Conservation (phyloP, 148 eudicot genomes). For the Nepenthes gracilis region DNA sequence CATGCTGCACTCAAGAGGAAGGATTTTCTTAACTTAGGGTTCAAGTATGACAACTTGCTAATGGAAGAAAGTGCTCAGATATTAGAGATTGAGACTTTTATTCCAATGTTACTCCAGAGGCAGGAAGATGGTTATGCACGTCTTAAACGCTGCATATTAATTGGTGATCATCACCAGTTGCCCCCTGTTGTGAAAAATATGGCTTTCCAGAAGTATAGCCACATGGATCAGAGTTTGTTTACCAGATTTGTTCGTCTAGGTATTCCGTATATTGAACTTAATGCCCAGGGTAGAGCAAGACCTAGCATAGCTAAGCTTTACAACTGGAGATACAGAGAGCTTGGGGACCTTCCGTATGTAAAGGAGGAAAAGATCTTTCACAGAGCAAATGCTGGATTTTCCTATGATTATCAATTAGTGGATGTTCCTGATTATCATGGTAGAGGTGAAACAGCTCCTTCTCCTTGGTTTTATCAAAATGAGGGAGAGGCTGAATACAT, state of each 20-base stretch:
- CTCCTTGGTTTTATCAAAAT: constrained; percentile 98
- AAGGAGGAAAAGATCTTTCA: constrained; percentile 58
- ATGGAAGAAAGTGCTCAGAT: constrained; percentile 99
- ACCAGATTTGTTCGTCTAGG: constrained; percentile 96
- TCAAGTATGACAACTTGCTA: constrained; percentile 88
- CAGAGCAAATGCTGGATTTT: constrained; percentile 86
- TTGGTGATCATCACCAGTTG: constrained; percentile 98
- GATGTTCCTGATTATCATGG: constrained; percentile 94
- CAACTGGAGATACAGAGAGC: constrained; percentile 93
- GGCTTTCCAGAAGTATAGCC: constrained; percentile 99
- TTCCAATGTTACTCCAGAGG: constrained; percentile 97
- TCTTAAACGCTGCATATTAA: constrained; percentile 92
- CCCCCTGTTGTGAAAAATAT: constrained; percentile 99
- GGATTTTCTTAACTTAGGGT: constrained; percentile 87
- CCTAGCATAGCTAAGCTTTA: constrained; percentile 92
- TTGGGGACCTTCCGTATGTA: constrained; percentile 85
- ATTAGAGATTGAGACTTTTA: constrained; percentile 94
- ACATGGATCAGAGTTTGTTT: constrained; percentile 98
- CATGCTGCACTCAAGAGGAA: constrained; percentile 98
- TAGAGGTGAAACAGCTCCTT: constrained; percentile 91
- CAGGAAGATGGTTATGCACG: constrained; percentile 98
- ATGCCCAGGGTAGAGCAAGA: constrained; percentile 99
- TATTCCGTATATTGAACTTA: constrained; percentile 91
- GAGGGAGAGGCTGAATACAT: constrained; percentile 97
- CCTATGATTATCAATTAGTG: constrained; percentile 83